Evolutionary conservation across 2,329 filamentous ascomycete genomes (phyloP).

Genomic region (Mollisia scopiformis): DNA sequence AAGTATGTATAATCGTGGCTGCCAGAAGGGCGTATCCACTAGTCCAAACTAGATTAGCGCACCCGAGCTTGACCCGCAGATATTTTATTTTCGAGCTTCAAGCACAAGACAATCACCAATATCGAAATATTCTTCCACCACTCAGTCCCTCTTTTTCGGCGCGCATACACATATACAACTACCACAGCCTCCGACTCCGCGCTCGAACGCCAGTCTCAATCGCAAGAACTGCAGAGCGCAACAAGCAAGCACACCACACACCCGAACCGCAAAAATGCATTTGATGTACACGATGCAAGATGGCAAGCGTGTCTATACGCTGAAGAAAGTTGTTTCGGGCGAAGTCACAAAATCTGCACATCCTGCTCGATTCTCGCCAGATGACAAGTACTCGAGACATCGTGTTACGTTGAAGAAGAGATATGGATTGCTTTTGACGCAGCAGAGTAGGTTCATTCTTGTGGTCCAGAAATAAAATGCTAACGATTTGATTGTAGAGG

Average conservation of each 20-base stretch:
- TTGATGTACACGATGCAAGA: slow-evolving; percentile 85
- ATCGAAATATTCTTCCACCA: background rate
- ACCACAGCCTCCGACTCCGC: background rate
- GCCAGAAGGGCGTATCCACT: background rate
- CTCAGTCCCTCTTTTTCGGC: background rate
- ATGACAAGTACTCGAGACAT: slow-evolving; percentile 98
- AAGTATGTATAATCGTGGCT: background rate
- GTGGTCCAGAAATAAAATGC: background rate
- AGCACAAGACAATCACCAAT: background rate
- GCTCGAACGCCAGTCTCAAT: background rate
- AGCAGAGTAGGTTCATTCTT: slow-evolving; percentile 58
- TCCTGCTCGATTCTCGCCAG: slow-evolving; percentile 93
- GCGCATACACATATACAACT: background rate
- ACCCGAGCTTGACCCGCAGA: background rate
- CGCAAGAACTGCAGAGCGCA: too few relatives aligned
- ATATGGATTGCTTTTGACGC: slow-evolving; percentile 84
- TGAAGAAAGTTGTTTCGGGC: slow-evolving; percentile 84
- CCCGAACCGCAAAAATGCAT: slow-evolving; percentile 55
- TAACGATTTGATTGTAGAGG: slow-evolving; percentile 37
- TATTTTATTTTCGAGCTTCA: background rate
- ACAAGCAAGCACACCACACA: background rate
- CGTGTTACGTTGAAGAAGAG: slow-evolving; percentile 93
- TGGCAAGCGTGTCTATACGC: slow-evolving; percentile 91
- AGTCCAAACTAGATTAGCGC: background rate
- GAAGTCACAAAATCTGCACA: slow-evolving; percentile 95